These are phyloP conservation scores for Inosperma sp. DNA, from an alignment of 768 basidiomycete genomes.

Conservation along the genomic window DNA sequence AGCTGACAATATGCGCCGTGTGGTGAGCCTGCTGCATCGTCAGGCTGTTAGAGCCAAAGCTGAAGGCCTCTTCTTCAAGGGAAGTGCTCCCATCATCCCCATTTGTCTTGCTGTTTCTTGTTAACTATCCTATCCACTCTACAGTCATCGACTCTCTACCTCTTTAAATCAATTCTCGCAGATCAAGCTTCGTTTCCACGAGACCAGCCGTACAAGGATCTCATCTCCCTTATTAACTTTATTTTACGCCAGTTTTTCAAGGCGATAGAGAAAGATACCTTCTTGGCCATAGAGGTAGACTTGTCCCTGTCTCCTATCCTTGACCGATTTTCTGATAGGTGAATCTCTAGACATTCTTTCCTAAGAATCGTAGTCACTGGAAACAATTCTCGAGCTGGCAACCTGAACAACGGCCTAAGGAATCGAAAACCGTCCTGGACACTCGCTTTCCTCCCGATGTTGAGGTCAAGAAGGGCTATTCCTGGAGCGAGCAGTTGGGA, in stretches of 20 bases:
- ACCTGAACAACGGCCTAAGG: conserved; percentile 43
- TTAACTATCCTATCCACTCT: conserved; percentile 7
- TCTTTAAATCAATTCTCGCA: conserved; percentile 84
- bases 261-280: conserved; percentile 73
- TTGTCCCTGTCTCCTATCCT: conserved; percentile 9
- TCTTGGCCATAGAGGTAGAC: conserved; percentile 83
- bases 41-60: conserved; percentile 89
- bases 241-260: conserved; percentile 95
- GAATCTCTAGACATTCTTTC: conserved; percentile 69
- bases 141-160: conserved; percentile 82
- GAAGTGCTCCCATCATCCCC: conserved; percentile 31
- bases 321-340: conserved; percentile 10
- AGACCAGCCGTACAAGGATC: conserved; percentile 76
- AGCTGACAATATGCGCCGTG: conserved; percentile 83
- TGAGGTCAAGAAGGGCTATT: conserved; percentile 79
- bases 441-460: conserved; percentile 59
- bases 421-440: conserved; percentile 37
- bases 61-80: conserved; percentile 95
- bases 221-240: conserved; percentile 78
- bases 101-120: conserved; percentile 14
- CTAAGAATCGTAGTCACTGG: conserved; percentile 84
- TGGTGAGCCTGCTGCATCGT: conserved; percentile 84
- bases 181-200: conserved; percentile 76
- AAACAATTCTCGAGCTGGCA: conserved; percentile 80
- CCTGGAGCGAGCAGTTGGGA: conserved; percentile 86